Evolutionary conservation across 306 rosid genomes (phyloP), one percentile per base, ranked within the genome.

Genomic region (Cicer yamashitae): DNA sequence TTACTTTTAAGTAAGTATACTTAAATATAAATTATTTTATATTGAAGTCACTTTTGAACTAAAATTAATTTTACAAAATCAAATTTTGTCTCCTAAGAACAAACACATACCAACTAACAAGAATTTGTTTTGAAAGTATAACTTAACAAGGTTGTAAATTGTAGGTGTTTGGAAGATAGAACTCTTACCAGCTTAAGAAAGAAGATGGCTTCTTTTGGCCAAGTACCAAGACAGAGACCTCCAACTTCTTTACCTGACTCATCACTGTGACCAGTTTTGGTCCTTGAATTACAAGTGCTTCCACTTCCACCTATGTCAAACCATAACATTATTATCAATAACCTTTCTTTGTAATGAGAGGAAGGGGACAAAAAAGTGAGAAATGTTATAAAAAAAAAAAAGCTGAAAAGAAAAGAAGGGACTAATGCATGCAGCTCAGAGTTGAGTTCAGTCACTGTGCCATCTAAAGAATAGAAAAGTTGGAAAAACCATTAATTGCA

Each of bases 161-260:
- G 77, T 22, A 69, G 12, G 67, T 61, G 61, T 46, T 64, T 71
- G 65, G 74, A n/a, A 40, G 50, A 40, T n/a, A 34, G 65, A 46
- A 93, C 81, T 80, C 85, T 88, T 74, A 92, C 99, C 97, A 94
- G 86, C 85, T 83, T 17, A 90, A 59, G 69, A 94, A 54, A 34
- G 88, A 50, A 82, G 96, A 86, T 30, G 91, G 73, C 70, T 87
- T 90, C 87, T 88, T 94, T 89, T 92, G 99, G 67, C 96, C 99
- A 34, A 94, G 75, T 67, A 94, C 99, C 20, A 94, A 78, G 84
- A 92, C 91, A 47, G 99, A 89, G 8, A 89, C 97, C 73, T 86
- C 99, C 56, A 94, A 88, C 87, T 94, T 94, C 89, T 94, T 92
- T 40, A 94, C 99, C 68, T 92, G 99, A 85, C 90, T 90, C 73